Evolutionary conservation across 345 rosid species (phyloP).

Genomic region (Excoecaria agallocha): DNA sequence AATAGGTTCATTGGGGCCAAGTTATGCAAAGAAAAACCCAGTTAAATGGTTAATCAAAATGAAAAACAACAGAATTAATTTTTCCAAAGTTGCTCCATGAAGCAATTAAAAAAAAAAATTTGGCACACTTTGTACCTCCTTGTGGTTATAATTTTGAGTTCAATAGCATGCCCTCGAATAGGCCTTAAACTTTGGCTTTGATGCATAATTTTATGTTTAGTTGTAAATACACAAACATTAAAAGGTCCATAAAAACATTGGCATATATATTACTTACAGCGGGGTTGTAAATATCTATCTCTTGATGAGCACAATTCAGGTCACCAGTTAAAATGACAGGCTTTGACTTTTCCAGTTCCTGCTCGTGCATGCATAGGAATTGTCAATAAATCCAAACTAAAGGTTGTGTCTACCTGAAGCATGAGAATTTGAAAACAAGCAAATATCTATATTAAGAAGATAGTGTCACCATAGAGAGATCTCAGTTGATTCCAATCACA

Average conservation of each 20-base stretch:
- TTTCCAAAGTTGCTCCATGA: background rate
- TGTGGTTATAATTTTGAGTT: background rate
- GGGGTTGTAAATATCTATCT: conserved; percentile 83
- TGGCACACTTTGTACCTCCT: background rate
- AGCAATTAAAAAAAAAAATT: background rate
- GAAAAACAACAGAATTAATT: background rate
- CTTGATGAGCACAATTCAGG: conserved; percentile 93
- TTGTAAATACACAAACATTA: background rate
- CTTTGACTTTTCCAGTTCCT: conserved; percentile 92
- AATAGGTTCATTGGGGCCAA: background rate
- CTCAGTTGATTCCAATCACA: background rate
- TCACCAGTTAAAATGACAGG: conserved; percentile 96
- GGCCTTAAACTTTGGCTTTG: background rate
- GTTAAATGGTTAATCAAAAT: background rate
- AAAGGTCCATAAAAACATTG: background rate
- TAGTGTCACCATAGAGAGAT: background rate
- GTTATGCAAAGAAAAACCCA: background rate
- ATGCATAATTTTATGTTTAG: too few relatives aligned
- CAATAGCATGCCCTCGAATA: background rate
- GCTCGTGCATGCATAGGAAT: conserved; percentile 20
- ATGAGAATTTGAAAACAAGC: background rate
- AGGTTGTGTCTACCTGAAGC: background rate
- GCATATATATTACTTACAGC: conserved; percentile 47
- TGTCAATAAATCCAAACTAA: conserved; percentile 8
- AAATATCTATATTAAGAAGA: background rate